phyloP scores from a whole-genome alignment of 148 eudicot genomes.

The Tetragonia tetragonoides region DNA sequence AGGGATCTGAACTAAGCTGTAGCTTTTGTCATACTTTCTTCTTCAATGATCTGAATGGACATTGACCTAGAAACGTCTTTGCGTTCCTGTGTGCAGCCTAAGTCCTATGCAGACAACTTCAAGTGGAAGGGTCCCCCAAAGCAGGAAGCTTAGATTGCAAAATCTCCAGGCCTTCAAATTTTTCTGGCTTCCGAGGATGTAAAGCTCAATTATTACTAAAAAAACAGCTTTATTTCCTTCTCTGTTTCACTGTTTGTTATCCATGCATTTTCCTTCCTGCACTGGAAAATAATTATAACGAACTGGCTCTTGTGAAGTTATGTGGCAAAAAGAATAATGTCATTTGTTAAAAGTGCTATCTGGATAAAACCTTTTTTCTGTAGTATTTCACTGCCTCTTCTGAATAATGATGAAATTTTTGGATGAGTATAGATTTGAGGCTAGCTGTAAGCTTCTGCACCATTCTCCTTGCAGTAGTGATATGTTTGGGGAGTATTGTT shows the following conservation, averaged over 20 bases:
- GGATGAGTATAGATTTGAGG: no score
- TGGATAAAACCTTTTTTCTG: not conserved
- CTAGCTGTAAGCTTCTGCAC: no score
- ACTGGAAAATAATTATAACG: constrained; percentile 25
- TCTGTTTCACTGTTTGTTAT: not conserved
- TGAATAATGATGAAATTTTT: no score
- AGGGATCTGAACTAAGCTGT: not conserved
- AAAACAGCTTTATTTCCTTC: constrained; percentile 12
- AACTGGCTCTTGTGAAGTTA: not conserved
- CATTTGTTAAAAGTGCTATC: not conserved
- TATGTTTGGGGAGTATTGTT: no score
- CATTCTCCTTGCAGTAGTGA: no score
- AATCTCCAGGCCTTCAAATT: not conserved
- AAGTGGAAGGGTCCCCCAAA: constrained; percentile 59
- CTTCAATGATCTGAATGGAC: not conserved
- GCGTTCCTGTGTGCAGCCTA: constrained; percentile 35
- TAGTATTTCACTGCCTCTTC: not conserved
- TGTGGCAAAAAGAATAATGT: constrained; percentile 9
- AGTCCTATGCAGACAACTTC: constrained; percentile 58
- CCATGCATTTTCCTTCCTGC: constrained; percentile 12
- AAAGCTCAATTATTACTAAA: constrained; percentile 20
- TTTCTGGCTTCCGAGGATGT: constrained; percentile 15
- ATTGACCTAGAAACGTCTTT: not conserved
- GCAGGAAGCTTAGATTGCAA: constrained; percentile 17
- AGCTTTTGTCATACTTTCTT: not conserved